Base-by-base conservation (phyloP, 2,329 filamentous ascomycete species). In the Cordyceps militaris region DNA sequence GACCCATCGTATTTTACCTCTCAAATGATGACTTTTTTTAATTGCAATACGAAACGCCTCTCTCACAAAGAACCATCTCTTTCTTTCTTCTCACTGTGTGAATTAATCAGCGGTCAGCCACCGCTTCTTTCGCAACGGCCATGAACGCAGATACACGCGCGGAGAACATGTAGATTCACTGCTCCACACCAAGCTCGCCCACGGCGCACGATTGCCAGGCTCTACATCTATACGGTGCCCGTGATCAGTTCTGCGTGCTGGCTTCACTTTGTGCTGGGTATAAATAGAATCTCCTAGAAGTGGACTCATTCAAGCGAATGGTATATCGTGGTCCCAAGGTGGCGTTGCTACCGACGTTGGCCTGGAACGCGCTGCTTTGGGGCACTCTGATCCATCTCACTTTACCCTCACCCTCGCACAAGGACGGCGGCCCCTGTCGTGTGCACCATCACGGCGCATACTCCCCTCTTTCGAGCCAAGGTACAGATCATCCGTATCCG, bases 331-430 rank as follows among this genome's bases (percentile, higher is more conserved):
- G 32, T 28, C 21, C 34, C 34, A 14, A 14, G 47, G 26, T 21
- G n/a, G 47, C 38, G 5, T n/a, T 49, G 26, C n/a, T 23, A 14
- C 19, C 9, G 21, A 26, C 10, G 46, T 26, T 21, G 23, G 6
- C 24, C 48, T 38, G 19, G 21, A 40, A 23, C 23, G 48, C 32
- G 32, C 21, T 21, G 16, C 4, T 21, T 19, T 10, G 14, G 32
- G 47, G 30, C 47, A 50, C 30, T 21, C 14, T 23, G 16, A 2
- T 50, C 48, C 34, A 24, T 44, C 40, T 54, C 51, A 54, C 51
- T 34, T 46, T 36, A 30, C 14, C 28, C 42, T 54, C 42, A 54
- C 51, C 40, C 40, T 54, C 21, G 40, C 30, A 54, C 51, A 46
- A 38, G 28, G 21, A 38, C 19, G 14, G 14, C 40, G 34, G 34